A percentile compares a stretch with the other conserved stretches of the same genome.
Evolutionary conservation across 306 rosid genomes (phyloP).

Genomic region (Trifolium repens): DNA sequence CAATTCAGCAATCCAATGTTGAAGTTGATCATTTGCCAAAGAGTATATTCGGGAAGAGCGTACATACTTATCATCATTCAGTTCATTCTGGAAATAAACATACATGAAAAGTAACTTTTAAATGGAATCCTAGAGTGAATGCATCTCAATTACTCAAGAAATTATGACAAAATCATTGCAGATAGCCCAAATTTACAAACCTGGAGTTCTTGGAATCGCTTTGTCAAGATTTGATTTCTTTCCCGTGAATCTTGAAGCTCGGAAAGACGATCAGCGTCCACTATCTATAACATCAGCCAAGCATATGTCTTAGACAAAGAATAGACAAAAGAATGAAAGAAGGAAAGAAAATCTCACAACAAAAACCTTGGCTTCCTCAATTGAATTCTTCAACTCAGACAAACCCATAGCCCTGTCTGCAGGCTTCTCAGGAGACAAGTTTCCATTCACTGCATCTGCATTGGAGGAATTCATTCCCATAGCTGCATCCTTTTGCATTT

Average conservation of each 20-base stretch:
- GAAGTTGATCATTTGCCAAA: conserved; percentile 86
- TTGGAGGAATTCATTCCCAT: conserved; percentile 56
- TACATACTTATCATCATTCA: conserved; percentile 83
- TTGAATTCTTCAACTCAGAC: conserved; percentile 85
- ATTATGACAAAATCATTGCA: conserved; percentile 28
- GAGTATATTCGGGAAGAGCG: conserved; percentile 70
- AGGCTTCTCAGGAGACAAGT: conserved; percentile 81
- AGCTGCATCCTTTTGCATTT: conserved; percentile 83
- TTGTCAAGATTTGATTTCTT: conserved; percentile 66
- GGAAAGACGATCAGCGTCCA: conserved; percentile 75
- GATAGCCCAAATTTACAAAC: conserved; percentile 48
- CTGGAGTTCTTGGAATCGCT: conserved; percentile 86
- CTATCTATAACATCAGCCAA: conserved; percentile 58
- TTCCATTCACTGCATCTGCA: conserved; percentile 69
- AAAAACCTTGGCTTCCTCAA: conserved; percentile 89
- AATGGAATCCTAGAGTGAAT: conserved; percentile 22
- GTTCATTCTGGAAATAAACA: conserved; percentile 66
- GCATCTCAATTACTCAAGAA: conserved; percentile 32
- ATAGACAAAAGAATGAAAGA: conserved; percentile 23
- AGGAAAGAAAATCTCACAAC: conserved; percentile 26
- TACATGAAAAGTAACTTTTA: conserved; percentile 26
- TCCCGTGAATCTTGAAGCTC: conserved; percentile 82
- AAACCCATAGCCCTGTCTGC: conserved; percentile 66
- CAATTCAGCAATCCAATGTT: conserved; percentile 84
- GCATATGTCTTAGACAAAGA: conserved; percentile 29